These are phyloP conservation scores for Lactarius hengduanensis DNA, from an alignment of 768 basidiomycete genomes.

Conservation along the genomic window DNA sequence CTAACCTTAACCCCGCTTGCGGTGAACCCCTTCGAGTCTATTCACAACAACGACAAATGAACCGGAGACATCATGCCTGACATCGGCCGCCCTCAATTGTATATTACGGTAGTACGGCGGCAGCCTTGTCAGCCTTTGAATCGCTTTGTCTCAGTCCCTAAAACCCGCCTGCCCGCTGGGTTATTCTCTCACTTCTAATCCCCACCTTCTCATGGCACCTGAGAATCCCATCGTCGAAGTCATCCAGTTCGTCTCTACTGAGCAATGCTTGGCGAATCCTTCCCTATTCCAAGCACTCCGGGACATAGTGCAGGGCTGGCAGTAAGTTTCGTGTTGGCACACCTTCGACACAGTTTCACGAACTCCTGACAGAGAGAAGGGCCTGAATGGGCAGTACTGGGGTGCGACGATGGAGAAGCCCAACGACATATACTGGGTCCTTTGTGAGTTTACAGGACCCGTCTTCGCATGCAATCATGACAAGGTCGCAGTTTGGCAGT, in stretches of 20 bases:
- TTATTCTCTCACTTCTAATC: neutral
- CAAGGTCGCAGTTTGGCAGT: slow-evolving; percentile 12
- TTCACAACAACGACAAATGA: neutral
- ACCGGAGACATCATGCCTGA: neutral
- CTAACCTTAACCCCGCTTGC: neutral
- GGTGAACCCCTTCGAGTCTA: neutral
- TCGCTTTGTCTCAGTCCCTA: neutral
- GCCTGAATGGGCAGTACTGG: slow-evolving; percentile 17
- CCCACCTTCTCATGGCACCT: neutral
- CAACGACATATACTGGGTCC: slow-evolving; percentile 13
- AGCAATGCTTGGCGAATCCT: neutral
- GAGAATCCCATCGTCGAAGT: slow-evolving; percentile 6
- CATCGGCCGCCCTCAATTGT: no score
- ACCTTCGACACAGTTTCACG: neutral
- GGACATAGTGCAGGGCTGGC: slow-evolving; percentile 4
- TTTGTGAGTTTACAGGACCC: slow-evolving; percentile 6
- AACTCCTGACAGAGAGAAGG: slow-evolving; percentile 5
- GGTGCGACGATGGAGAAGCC: neutral
- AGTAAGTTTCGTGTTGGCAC: slow-evolving; percentile 1
- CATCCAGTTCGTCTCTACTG: slow-evolving; percentile 1
- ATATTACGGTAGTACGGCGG: neutral
- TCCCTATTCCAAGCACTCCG: slow-evolving; percentile 13
- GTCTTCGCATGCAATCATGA: neutral
- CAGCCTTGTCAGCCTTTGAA: neutral
- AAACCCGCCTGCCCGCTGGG: neutral